These are phyloP conservation scores for Suhomyces pyralidae DNA, from an alignment of 805 yeast species.

Conservation along the genomic window DNA sequence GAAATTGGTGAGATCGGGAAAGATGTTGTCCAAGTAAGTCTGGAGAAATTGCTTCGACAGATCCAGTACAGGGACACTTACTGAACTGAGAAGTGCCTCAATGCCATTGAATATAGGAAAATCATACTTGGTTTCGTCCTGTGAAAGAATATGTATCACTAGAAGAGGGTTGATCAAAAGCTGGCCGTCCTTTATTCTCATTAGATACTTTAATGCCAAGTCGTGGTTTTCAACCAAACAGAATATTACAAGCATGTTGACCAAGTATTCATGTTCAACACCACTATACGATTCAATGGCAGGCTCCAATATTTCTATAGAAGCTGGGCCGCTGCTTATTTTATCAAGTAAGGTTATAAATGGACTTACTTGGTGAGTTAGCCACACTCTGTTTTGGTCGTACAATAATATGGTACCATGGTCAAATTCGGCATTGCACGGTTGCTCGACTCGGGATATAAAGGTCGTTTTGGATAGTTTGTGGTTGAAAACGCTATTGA, in stretches of 20 bases:
- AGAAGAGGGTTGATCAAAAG: constrained; percentile 14
- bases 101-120: constrained; percentile 9
- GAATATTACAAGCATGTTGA: constrained; percentile 4
- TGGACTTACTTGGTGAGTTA: constrained; percentile 2
- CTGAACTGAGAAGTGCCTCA: not conserved
- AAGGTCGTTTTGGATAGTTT: not conserved
- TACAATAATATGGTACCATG: constrained; percentile 5
- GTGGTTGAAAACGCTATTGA: not conserved
- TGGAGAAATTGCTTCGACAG: not conserved
- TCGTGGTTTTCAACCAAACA: constrained; percentile 2
- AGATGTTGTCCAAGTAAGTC: constrained; percentile 8
- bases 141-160: constrained; percentile 8
- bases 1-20: constrained; percentile 3
- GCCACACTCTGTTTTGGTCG: constrained; percentile 9
- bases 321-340: not conserved
- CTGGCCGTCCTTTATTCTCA: constrained; percentile 10
- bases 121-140: not conserved
- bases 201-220: constrained; percentile 4
- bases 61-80: not conserved
- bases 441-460: not conserved
- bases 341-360: not conserved
- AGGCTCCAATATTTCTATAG: not conserved
- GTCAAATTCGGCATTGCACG: not conserved
- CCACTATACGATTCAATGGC: not conserved
- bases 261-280: constrained; percentile 8